phyloP scores from a whole-genome alignment of 2,329 filamentous ascomycete genomes.

The Xylariomycetidae sp. region DNA sequence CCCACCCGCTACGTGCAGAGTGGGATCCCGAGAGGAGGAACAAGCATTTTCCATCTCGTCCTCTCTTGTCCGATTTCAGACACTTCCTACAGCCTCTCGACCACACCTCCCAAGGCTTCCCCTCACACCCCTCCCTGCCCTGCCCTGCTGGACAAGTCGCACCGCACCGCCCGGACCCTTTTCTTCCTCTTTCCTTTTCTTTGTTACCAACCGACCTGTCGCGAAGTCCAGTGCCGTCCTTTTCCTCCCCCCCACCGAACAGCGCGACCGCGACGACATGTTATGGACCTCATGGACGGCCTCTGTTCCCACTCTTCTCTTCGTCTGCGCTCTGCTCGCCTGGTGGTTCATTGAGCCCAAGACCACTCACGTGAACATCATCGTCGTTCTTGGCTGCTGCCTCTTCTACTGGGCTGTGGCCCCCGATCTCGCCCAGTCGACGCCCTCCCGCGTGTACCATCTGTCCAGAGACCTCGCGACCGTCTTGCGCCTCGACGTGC shows the following conservation, averaged over 20 bases:
- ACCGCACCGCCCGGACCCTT: too few relatives aligned
- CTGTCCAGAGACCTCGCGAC: slow-evolving; percentile 29
- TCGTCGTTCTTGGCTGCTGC: slow-evolving; percentile 33
- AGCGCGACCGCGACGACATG: slow-evolving; percentile 35
- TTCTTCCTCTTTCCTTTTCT: too few relatives aligned
- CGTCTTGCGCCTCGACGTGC: slow-evolving; percentile 38
- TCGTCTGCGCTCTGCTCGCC: slow-evolving; percentile 35
- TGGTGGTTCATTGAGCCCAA: slow-evolving; percentile 41
- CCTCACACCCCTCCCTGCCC: too few relatives aligned
- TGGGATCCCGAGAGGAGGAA: too few relatives aligned
- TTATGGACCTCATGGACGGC: slow-evolving; percentile 44
- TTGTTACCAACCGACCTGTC: too few relatives aligned
- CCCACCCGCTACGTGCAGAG: too few relatives aligned
- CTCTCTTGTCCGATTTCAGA: neutral
- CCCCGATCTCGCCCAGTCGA: slow-evolving; percentile 32
- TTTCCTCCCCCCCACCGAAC: slow-evolving; percentile 6
- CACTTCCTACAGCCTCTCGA: too few relatives aligned
- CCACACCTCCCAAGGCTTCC: too few relatives aligned
- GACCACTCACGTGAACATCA: slow-evolving; percentile 35
- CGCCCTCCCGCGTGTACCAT: slow-evolving; percentile 29
- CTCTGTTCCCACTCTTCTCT: slow-evolving; percentile 37
- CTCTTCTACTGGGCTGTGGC: slow-evolving; percentile 37
- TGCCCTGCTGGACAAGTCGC: too few relatives aligned
- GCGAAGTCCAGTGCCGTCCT: too few relatives aligned
- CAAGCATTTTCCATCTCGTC: neutral